Evolutionary conservation across 108 stramenopile genomes (phyloP).

Genomic region (Nannochloropsis salina): DNA sequence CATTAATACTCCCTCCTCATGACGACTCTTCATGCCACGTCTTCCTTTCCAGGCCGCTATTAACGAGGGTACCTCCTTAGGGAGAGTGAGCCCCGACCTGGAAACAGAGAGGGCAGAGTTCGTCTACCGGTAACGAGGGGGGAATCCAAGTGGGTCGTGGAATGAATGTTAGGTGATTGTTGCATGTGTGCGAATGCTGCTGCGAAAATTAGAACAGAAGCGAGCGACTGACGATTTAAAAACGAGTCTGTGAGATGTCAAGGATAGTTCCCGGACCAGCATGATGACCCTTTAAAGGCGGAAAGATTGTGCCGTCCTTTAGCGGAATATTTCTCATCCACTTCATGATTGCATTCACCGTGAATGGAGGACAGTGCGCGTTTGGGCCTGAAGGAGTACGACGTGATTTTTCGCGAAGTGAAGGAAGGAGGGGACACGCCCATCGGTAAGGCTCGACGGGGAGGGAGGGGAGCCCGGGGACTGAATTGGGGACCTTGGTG

Average conservation of each 20-base stretch:
- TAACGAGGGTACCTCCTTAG: constrained; percentile 28
- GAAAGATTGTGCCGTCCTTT: no score
- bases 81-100: constrained; percentile 15
- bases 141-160: background rate
- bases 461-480: background rate
- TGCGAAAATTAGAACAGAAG: no score
- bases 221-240: no score
- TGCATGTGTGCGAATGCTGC: no score
- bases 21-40: no score
- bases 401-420: constrained; percentile 10
- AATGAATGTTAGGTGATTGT: no score
- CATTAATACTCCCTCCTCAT: no score
- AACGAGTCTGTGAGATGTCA: no score
- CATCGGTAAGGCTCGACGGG: background rate
- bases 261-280: no score
- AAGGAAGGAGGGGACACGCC: background rate
- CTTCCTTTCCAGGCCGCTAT: constrained; percentile 33
- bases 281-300: no score
- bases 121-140: background rate
- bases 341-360: no score
- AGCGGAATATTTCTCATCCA: no score
- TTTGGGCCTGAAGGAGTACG: background rate
- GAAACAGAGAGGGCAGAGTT: background rate
- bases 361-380: background rate
- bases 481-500: background rate